Percentiles rank a stretch among this genome's conserved stretches.
These are phyloP conservation scores for Acer saccharum DNA, from an alignment of 345 rosid species.

Conservation along the genomic window DNA sequence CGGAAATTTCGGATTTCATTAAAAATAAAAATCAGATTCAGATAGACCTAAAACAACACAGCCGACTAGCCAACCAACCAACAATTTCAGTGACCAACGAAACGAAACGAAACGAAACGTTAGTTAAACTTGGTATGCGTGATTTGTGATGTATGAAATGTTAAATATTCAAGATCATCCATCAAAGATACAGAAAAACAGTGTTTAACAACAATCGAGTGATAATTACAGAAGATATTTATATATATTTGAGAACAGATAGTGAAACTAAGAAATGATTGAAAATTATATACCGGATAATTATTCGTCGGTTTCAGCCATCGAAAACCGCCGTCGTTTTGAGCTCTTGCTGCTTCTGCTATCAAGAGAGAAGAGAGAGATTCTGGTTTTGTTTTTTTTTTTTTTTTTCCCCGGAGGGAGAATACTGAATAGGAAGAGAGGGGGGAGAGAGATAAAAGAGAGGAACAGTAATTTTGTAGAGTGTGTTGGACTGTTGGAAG, in stretches of 20 bases:
- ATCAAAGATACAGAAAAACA: background rate
- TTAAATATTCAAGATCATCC: background rate
- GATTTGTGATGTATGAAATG: background rate
- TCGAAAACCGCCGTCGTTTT: background rate
- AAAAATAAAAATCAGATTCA: background rate
- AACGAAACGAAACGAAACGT: background rate
- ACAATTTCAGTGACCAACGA: background rate
- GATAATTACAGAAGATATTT: no score
- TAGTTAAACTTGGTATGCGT: background rate
- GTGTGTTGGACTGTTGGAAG: no score
- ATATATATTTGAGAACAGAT: background rate
- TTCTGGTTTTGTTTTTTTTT: background rate
- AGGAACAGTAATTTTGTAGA: background rate
- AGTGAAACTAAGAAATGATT: background rate
- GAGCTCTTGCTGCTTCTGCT: background rate
- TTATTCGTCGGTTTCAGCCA: background rate
- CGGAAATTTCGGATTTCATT: background rate
- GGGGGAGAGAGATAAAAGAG: background rate
- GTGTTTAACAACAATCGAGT: background rate
- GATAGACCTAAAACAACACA: background rate
- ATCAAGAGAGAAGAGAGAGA: background rate
- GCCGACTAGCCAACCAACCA: background rate
- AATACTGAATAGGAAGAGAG: background rate
- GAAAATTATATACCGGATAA: background rate
- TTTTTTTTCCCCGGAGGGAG: background rate